phyloP scores from a whole-genome alignment of 1,139 yeast genomes.

The Geotrichum carabidarum region DNA sequence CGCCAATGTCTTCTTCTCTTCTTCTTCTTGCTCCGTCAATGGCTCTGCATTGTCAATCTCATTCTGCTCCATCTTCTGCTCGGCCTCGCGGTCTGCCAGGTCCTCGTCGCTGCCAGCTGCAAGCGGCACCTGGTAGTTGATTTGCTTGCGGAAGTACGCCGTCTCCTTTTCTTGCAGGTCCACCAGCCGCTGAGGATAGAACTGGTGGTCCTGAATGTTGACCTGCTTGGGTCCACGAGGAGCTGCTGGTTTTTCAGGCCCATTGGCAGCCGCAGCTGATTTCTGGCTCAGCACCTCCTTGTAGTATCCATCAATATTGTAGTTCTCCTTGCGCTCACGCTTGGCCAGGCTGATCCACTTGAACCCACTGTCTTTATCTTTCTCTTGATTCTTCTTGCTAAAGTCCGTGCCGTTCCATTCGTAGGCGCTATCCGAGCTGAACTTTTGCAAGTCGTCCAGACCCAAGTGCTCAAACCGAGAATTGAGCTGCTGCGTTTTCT shows the following conservation, averaged over 20 bases:
- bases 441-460: conserved; percentile 84
- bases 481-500: conserved; percentile 70
- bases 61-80: conserved; percentile 58
- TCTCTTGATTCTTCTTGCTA: conserved; percentile 50
- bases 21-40: conserved; percentile 68
- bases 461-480: conserved; percentile 81
- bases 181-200: conserved; percentile 62
- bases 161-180: conserved; percentile 74
- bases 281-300: conserved; percentile 55
- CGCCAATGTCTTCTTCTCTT: conserved; percentile 55
- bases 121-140: conserved; percentile 63
- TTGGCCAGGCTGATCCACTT: conserved; percentile 84
- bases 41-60: conserved; percentile 69
- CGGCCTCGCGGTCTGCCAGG: conserved; percentile 50
- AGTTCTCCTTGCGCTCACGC: conserved; percentile 85
- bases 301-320: conserved; percentile 82
- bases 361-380: conserved; percentile 20
- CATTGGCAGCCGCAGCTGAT: conserved; percentile 34
- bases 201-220: conserved; percentile 81
- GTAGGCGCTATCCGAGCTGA: conserved; percentile 84
- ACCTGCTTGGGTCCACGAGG: conserved; percentile 70
- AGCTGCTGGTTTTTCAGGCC: conserved; percentile 39
- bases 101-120: conserved; percentile 47
- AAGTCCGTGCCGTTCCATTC: conserved; percentile 96
- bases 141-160: conserved; percentile 64